phyloP scores from a whole-genome alignment of 2,329 filamentous ascomycete genomes.

The Penicillium freii region DNA sequence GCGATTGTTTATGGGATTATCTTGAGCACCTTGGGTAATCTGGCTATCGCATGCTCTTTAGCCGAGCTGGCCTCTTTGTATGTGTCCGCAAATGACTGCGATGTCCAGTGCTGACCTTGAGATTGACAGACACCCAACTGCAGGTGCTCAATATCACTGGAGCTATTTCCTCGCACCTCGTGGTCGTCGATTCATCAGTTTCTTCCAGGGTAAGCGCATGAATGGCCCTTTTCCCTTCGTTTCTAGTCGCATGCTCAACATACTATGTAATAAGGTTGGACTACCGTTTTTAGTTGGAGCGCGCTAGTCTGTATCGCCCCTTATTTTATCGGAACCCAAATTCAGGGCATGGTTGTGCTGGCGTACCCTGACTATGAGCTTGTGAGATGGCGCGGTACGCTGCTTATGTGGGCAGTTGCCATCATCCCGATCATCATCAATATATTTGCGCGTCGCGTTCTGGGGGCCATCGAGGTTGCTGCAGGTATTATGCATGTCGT shows the following conservation, averaged over 20 bases:
- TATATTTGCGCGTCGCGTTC: slow-evolving; percentile 43
- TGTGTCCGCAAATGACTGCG: neutral
- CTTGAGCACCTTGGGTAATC: slow-evolving; percentile 31
- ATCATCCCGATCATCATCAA: slow-evolving; percentile 51
- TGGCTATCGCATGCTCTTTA: slow-evolving; percentile 37
- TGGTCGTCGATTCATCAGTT: slow-evolving; percentile 23
- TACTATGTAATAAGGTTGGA: slow-evolving; percentile 23
- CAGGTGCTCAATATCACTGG: slow-evolving; percentile 41
- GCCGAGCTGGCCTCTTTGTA: slow-evolving; percentile 43
- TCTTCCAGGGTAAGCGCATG: slow-evolving; percentile 19
- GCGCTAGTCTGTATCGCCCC: slow-evolving; percentile 27
- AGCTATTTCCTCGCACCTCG: slow-evolving; percentile 32
- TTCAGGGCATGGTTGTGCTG: slow-evolving; percentile 33
- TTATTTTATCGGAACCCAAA: slow-evolving; percentile 30
- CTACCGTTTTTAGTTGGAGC: slow-evolving; percentile 33
- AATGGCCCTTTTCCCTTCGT: neutral
- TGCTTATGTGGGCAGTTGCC: slow-evolving; percentile 50
- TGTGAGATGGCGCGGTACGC: slow-evolving; percentile 38
- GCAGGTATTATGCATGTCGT: slow-evolving; percentile 37
- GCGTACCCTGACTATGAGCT: slow-evolving; percentile 21
- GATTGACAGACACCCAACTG: slow-evolving; percentile 14
- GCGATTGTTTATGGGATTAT: too few species aligned
- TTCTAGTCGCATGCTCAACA: slow-evolving; percentile 16
- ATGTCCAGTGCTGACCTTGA: neutral
- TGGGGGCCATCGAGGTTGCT: slow-evolving; percentile 51